Percentiles rank a stretch among this genome's conserved stretches.
Conservation (phyloP, 2,329 filamentous ascomycete genomes). For the Curvularia sp. region DNA sequence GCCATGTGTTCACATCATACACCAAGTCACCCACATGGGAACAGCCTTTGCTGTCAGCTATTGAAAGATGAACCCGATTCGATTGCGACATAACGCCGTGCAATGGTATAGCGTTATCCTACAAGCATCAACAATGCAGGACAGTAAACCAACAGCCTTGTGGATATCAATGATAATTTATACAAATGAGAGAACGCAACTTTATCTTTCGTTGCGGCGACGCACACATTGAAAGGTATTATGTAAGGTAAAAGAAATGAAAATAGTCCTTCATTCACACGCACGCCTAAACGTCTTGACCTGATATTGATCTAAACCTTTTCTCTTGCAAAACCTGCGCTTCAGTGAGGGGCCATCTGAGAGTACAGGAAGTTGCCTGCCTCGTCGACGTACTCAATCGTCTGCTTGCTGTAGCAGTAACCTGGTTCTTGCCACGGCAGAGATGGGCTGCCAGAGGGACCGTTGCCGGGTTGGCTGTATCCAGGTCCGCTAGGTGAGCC, state of each 20-base stretch:
- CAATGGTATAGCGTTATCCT: constrained; percentile 3
- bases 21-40: background rate
- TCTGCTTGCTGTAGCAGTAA: constrained; percentile 43
- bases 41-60: background rate
- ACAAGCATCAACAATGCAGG: background rate
- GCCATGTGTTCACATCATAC: background rate
- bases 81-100: constrained; percentile 8
- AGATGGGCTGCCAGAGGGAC: constrained; percentile 29
- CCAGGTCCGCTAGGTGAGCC: constrained; percentile 7
- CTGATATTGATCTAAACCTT: background rate
- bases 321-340: background rate
- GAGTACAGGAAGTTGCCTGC: constrained; percentile 43
- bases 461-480: constrained; percentile 10
- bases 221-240: constrained; percentile 22
- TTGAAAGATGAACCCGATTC: background rate
- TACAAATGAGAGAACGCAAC: constrained; percentile 16
- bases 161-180: constrained; percentile 18
- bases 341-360: constrained; percentile 20
- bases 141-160: constrained; percentile 4
- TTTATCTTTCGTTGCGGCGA: constrained; percentile 11
- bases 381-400: constrained; percentile 46
- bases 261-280: constrained; percentile 10
- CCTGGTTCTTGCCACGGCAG: constrained; percentile 39
- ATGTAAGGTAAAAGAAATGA: constrained; percentile 9
- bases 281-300: constrained; percentile 4